Conservation (phyloP, 257 asterid species). For the Scutellaria barbata region DNA sequence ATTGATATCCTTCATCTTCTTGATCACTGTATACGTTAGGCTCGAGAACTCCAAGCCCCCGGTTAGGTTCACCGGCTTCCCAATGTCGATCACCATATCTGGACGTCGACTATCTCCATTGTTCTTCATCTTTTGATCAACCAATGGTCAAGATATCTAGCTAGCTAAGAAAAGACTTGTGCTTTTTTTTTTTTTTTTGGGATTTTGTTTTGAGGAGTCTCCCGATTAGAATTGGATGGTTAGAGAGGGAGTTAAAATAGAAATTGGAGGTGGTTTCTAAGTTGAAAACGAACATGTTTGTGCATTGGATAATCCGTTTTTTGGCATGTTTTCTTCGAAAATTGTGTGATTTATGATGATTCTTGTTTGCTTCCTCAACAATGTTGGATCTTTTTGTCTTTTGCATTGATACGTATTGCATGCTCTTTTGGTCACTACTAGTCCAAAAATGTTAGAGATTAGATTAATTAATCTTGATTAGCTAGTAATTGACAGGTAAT, state of each 20-base stretch:
- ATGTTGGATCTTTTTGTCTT: constrained; percentile 11
- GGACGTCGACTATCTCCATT: constrained; percentile 42
- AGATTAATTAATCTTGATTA: not conserved
- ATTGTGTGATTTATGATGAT: not conserved
- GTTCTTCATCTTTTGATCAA: constrained; percentile 24
- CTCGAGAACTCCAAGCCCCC: constrained; percentile 68
- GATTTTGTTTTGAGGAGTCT: constrained; percentile 16
- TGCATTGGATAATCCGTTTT: constrained; percentile 60
- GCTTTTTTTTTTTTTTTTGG: not conserved
- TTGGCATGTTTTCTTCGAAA: constrained; percentile 38
- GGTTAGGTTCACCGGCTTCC: constrained; percentile 48
- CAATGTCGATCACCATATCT: constrained; percentile 57
- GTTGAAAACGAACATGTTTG: constrained; percentile 29
- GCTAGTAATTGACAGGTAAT: constrained; percentile 13
- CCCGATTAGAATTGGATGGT: constrained; percentile 34
- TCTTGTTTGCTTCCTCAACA: constrained; percentile 58
- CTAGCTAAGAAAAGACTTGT: not conserved
- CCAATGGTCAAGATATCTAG: too few species aligned
- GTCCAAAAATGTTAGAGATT: not conserved
- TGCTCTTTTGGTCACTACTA: not conserved
- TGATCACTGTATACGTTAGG: constrained; percentile 66
- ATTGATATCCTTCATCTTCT: constrained; percentile 48
- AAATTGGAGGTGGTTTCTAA: constrained; percentile 53
- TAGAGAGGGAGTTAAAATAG: constrained; percentile 42
- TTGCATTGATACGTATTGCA: constrained; percentile 24